Evolutionary conservation across 2,329 filamentous ascomycete species (phyloP), one percentile per base, ranked within the genome.

Genomic region (Daldinia sp.): DNA sequence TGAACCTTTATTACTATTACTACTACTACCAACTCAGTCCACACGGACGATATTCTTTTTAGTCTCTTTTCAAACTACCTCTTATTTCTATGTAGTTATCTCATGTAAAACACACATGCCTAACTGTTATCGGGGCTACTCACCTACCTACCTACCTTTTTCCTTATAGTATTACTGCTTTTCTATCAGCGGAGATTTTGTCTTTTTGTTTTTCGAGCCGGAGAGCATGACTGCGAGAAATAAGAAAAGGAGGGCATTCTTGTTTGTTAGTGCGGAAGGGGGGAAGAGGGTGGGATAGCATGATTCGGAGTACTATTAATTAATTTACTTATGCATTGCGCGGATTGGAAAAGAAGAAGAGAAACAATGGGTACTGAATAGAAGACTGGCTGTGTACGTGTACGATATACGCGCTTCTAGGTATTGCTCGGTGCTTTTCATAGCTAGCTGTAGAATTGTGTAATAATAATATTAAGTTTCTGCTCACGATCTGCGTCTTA

Each of bases 331-430:
- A 51, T 54, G 51, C 51, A 54, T 54, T 54, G 30, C 51, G 30
- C 9, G 51, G 51, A 37, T 54, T 54, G 51, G 55, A 51, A 54
- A 39, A 37, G 10, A 10, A 37, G 10, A 54, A 39, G 12, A 37
- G 35, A 37, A 13, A 33, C 51, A 41, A 30, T 12, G 15, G 53
- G 37, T n/a, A 55, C 13, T 26, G 46, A 59, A 37, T 10, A 35
- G 33, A 35, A 39, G 20, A 33, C 39, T 23, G 13, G n/a, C 26
- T 51, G 50, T 26, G 56, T 51, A 60, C 57, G 63, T 65, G 62
- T 65, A 65, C 50, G 63, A 65, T 53, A 58, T 60, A 60, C 60
- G 54, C 63, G 57, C 51, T 48, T 60, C 55, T 51, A 13, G 20
- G 20, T 23, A 42, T 42, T 57, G n/a, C 39, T 20, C 4, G n/a